phyloP scores from a whole-genome alignment of 2,329 filamentous ascomycete species.

The Claviceps humidiphila region DNA sequence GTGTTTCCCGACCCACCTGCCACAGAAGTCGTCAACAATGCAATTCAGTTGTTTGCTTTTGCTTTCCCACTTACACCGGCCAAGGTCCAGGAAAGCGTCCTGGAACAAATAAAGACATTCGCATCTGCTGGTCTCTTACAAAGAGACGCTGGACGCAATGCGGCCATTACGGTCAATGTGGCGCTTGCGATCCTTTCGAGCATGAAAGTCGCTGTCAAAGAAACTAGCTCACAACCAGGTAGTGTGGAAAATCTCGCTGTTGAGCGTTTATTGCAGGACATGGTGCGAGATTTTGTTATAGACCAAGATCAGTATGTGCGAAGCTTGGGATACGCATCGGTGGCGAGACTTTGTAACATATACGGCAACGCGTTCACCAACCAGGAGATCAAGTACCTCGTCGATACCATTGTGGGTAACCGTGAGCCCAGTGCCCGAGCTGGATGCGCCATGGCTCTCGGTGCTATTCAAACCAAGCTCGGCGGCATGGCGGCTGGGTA shows the following conservation, averaged over 20 bases:
- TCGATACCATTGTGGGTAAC: constrained; percentile 90
- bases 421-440: constrained; percentile 86
- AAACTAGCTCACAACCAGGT: constrained; percentile 60
- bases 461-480: constrained; percentile 86
- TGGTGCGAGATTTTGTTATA: constrained; percentile 57
- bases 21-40: constrained; percentile 88
- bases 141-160: constrained; percentile 75
- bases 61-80: constrained; percentile 78
- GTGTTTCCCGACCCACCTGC: constrained; percentile 61
- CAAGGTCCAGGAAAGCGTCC: constrained; percentile 88
- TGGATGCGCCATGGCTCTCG: constrained; percentile 85
- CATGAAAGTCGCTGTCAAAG: constrained; percentile 71
- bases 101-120: constrained; percentile 87
- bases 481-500: constrained; percentile 96
- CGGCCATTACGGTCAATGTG: constrained; percentile 84
- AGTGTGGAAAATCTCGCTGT: constrained; percentile 63
- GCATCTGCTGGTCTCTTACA: constrained; percentile 68
- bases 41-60: constrained; percentile 85
- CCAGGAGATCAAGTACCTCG: constrained; percentile 75
- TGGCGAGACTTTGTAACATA: constrained; percentile 71
- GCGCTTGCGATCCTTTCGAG: constrained; percentile 68
- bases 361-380: constrained; percentile 85
- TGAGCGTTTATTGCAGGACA: constrained; percentile 72
- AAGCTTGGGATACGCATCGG: constrained; percentile 68
- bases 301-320: constrained; percentile 79